phyloP scores from a whole-genome alignment of 208 protist species.

The Leishmania turanica region DNA sequence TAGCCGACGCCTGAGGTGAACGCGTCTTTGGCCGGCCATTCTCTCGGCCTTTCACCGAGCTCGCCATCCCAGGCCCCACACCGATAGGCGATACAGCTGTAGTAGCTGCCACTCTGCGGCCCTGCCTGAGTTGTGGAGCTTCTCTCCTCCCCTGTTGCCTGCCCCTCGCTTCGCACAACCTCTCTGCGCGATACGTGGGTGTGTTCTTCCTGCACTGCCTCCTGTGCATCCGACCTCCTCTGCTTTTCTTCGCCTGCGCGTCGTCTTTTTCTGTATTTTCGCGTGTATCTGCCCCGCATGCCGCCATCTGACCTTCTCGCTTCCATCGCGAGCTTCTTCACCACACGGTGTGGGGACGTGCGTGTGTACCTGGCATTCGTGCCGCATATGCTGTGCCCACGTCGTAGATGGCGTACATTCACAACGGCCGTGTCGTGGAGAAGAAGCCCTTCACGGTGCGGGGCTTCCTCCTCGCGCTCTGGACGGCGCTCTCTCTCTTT shows the following conservation, averaged over 20 bases:
- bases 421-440: constrained; percentile 75
- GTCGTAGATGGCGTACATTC: constrained; percentile 68
- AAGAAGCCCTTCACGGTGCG: constrained; percentile 71
- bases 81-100: not conserved
- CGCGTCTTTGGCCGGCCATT: not conserved
- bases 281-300: not conserved
- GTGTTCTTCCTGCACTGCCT: too few relatives aligned
- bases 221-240: not conserved
- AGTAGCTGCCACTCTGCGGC: not conserved
- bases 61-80: not conserved
- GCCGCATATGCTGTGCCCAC: not conserved
- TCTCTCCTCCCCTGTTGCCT: not conserved
- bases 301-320: not conserved
- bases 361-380: too few relatives aligned
- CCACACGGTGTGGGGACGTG: not conserved
- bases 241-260: not conserved
- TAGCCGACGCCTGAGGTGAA: not conserved
- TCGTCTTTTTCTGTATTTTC: constrained; percentile 6
- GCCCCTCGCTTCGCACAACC: not conserved
- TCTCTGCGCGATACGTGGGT: not conserved
- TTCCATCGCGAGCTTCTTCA: not conserved
- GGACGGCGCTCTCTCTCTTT: constrained; percentile 59
- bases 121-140: not conserved
- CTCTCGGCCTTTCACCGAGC: not conserved
- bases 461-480: constrained; percentile 48